These are phyloP conservation scores for Trichophyton schoenleinii DNA, from an alignment of 2,329 filamentous ascomycete genomes.

Conservation along the genomic window DNA sequence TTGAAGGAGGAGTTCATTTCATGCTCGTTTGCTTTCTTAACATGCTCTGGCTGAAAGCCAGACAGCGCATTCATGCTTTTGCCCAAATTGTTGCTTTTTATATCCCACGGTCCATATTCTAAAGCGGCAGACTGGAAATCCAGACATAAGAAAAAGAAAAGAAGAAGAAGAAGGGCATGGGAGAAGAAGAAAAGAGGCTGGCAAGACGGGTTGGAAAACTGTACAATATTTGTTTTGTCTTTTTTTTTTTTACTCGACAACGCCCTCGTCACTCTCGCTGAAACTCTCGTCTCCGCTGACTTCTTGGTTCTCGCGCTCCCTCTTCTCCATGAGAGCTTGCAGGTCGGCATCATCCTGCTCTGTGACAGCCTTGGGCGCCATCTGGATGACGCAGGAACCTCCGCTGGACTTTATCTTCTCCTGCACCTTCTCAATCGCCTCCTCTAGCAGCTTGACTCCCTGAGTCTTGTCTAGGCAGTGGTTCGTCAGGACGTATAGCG, in stretches of 20 bases:
- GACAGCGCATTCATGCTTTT: background rate
- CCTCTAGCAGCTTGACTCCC: slow-evolving; percentile 73
- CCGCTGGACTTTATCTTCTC: slow-evolving; percentile 64
- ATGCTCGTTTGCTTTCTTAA: background rate
- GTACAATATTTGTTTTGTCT: background rate
- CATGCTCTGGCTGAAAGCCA: background rate
- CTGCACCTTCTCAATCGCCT: slow-evolving; percentile 78
- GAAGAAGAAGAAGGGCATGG: background rate
- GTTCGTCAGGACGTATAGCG: slow-evolving; percentile 89
- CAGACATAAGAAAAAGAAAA: background rate
- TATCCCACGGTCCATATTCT: slow-evolving; percentile 1
- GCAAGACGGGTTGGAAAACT: background rate
- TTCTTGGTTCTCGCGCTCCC: slow-evolving; percentile 92
- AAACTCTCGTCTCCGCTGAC: slow-evolving; percentile 95
- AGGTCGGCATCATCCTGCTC: slow-evolving; percentile 96
- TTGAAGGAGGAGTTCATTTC: background rate
- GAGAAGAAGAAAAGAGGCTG: background rate
- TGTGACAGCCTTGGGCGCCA: slow-evolving; percentile 98
- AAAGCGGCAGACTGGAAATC: background rate
- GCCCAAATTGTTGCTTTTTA: slow-evolving; percentile 2
- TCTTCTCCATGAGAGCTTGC: slow-evolving; percentile 97
- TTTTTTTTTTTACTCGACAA: slow-evolving; percentile 29
- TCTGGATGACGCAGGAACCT: slow-evolving; percentile 79
- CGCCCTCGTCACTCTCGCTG: slow-evolving; percentile 88
- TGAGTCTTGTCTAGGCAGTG: slow-evolving; percentile 86